Evolutionary conservation across 192 early-diverging fungal genomes (phyloP), one percentile per base, ranked within the genome.

Genomic region (Pilobolus umbonatus): DNA sequence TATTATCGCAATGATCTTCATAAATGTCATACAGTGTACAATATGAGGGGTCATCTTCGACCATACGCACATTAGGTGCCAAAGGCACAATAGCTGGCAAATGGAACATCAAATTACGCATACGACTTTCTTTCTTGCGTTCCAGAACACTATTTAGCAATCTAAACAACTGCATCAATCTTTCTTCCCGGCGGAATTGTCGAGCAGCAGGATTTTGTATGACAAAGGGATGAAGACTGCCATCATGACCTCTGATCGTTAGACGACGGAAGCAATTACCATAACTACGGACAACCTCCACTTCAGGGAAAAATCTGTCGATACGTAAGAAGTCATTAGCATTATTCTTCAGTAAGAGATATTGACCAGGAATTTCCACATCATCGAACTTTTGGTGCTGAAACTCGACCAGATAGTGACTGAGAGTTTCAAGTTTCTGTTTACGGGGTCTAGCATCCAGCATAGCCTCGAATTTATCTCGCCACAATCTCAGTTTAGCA

Each of bases 311-410:
- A 75, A 98, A 98, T 17, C 95, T 83, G 65, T 96, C 95, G 55
- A 99, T 98, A 14, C 90, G 79, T 36, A 98, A 78, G 80, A 98
- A 95, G 65, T 96, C 92, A 56, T 90, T 88, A 69, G 82, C 88
- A 65, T 78, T 88, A 60, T 94, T 82, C 71, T 67, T 76, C 21
- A 69, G 65, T 60, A 89, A 60, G 63, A 96, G 72, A 66, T 98
- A 98, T 70, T 99, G 96, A 6, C 98, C 98, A 14, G 98, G 98
- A 5, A 99, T 84, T 61, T 98, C 96, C n/a, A 99, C 90, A 52
- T 98, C 95, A 60, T 98, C 96, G 65, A 98, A 98, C 68, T 96
- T 96, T 66, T 93, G 88, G 70, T 96, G 92, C 65, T 98, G 95
- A 79, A 99, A 98, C 71, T 99, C 98, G 8, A 90, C 92, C 45